A percentile compares a stretch with the other conserved stretches of the same genome.
These are phyloP conservation scores for Amyloporia xantha DNA, from an alignment of 768 basidiomycete genomes.

Conservation along the genomic window DNA sequence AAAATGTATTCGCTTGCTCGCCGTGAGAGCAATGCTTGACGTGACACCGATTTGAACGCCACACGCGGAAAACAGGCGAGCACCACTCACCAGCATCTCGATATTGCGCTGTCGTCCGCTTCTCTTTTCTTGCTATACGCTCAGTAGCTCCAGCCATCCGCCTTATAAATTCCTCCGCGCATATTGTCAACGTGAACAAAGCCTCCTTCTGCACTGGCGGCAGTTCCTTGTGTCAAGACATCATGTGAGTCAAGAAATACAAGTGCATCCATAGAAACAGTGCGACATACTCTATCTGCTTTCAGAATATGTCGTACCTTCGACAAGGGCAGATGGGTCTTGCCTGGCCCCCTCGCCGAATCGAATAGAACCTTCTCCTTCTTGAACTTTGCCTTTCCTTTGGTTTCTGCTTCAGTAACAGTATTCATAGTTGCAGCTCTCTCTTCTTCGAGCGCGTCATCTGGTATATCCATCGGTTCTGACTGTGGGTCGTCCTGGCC, in stretches of 20 bases:
- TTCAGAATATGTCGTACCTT: constrained; percentile 82
- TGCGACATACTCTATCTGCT: constrained; percentile 60
- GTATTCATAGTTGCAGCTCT: not conserved
- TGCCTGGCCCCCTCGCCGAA: constrained; percentile 43
- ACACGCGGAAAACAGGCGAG: not conserved
- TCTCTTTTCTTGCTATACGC: constrained; percentile 62
- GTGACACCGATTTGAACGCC: not conserved
- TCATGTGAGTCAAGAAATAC: too few species aligned
- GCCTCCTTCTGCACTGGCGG: constrained; percentile 74
- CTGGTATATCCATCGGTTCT: not conserved
- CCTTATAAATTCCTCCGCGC: constrained; percentile 85
- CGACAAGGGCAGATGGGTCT: constrained; percentile 66
- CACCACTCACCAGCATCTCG: constrained; percentile 64
- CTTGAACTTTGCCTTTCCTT: not conserved
- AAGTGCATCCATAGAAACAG: too few species aligned
- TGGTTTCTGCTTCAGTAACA: not conserved
- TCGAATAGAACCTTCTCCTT: constrained; percentile 5
- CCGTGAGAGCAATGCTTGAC: constrained; percentile 48
- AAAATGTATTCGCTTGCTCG: constrained; percentile 73
- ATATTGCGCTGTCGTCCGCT: constrained; percentile 68
- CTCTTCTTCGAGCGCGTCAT: not conserved
- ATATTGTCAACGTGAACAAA: constrained; percentile 69
- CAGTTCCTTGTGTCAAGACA: constrained; percentile 47
- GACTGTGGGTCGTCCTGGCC: constrained; percentile 1
- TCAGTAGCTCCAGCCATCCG: constrained; percentile 68